Base-by-base conservation (phyloP, 768 basidiomycete genomes). In the Lactarius sp. region DNA sequence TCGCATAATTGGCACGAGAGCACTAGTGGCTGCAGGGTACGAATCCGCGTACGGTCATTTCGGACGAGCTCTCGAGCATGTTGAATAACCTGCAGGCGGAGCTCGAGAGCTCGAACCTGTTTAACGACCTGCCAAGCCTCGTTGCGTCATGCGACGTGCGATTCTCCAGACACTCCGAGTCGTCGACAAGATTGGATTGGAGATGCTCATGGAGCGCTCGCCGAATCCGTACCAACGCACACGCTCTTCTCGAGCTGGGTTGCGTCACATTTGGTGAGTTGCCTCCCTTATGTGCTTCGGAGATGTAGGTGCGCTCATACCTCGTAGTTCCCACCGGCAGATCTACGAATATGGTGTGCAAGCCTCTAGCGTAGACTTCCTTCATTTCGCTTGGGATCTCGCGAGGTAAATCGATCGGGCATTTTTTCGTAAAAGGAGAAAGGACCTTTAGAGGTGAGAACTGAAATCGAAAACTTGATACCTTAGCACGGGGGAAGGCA, bases 171-270 rank as follows among this genome's bases (percentile, higher is more conserved):
- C 93, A 6, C 77, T 2, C 22, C 22, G 22, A 27, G 22, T 99
- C 59, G 85, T 96, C 51, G 85, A 94, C 65, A 77, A 87, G 75
- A 80, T 96, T 67, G 94, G 94, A 41, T 75, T 98, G 64, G 88
- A 95, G 51, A 79, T 79, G 4, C 73, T 99, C 68, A 74, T 98
- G 71, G 72, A 85, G 76, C 81, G 95, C 64, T 77, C 98, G 64
- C 92, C 92, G 1, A 84, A 86, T 66, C 73, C 90, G 31, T 96
- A 96, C 71, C 90, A 92, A 72, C 79, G 85, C 37, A 27, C 22
- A 92, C 93, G 2, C 72, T 96, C 71, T 96, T 95, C 80, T 91
- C 93, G 33, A 92, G 89, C 74, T 95, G 89, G 85, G 87, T 92
- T 52, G 84, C 89, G 18, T 88, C 91, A 59, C 91, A 88, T 70